Percentiles rank a stretch among this genome's conserved stretches.
Evolutionary conservation across 768 basidiomycete species (phyloP).

Genomic region (Lentinula aciculospora): DNA sequence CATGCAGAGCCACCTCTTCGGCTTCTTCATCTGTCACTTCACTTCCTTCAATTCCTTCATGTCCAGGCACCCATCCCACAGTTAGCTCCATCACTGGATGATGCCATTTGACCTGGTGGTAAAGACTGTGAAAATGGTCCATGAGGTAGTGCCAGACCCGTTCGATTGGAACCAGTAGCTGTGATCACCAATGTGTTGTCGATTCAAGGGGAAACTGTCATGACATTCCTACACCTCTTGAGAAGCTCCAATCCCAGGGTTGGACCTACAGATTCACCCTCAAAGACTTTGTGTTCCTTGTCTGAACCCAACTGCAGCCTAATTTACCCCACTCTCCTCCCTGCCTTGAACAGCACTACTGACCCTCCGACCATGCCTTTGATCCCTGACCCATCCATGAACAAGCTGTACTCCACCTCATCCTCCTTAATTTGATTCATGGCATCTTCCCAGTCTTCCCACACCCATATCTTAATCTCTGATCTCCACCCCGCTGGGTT

Average conservation of each 20-base stretch:
- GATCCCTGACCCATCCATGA: conserved; percentile 12
- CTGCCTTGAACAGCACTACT: background rate
- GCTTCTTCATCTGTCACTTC: background rate
- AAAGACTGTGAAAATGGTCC: background rate
- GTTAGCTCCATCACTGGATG: background rate
- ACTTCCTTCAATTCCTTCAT: background rate
- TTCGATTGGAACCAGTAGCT: background rate
- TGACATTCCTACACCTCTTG: background rate
- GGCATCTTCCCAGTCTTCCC: background rate
- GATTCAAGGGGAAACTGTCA: background rate
- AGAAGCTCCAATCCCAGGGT: background rate
- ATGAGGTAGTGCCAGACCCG: background rate
- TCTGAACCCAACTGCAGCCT: background rate
- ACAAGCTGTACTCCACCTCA: background rate
- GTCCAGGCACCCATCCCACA: background rate
- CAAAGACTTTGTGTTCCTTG: background rate
- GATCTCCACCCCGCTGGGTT: background rate
- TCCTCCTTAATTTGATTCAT: background rate
- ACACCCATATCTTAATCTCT: background rate
- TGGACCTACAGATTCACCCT: background rate
- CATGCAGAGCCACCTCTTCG: background rate
- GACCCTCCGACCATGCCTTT: conserved; percentile 7
- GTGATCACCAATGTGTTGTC: background rate
- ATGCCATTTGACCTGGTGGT: background rate
- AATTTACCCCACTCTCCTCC: background rate